Conservation (phyloP, 2,329 filamentous ascomycete genomes). For the Aspergillus awamori region DNA sequence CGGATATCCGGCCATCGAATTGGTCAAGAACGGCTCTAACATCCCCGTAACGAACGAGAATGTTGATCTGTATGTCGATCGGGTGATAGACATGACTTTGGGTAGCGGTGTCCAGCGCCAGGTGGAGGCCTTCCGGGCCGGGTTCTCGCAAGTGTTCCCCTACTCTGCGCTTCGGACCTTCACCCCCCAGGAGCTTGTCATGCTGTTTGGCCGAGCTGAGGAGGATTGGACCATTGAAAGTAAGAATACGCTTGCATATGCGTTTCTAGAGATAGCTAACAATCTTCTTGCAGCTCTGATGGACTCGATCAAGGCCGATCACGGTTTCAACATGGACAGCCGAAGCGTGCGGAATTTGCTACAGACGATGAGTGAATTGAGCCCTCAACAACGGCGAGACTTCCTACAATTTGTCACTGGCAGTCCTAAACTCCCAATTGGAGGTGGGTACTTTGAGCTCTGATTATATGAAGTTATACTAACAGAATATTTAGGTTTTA, state of each 20-base stretch:
- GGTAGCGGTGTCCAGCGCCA: slow-evolving; percentile 86
- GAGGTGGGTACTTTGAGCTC: slow-evolving; percentile 64
- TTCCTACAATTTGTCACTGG: slow-evolving; percentile 98
- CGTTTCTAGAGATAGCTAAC: slow-evolving; percentile 27
- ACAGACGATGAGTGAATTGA: slow-evolving; percentile 90
- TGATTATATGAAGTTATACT: slow-evolving; percentile 28
- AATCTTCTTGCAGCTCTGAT: slow-evolving; percentile 68
- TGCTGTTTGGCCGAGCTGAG: slow-evolving; percentile 87
- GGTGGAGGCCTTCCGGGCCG: slow-evolving; percentile 84
- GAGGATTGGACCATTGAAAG: slow-evolving; percentile 98
- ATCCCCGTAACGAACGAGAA: slow-evolving; percentile 83
- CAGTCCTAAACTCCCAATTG: slow-evolving; percentile 96
- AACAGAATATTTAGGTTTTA: slow-evolving; percentile 71
- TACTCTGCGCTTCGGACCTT: slow-evolving; percentile 91
- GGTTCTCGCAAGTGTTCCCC: slow-evolving; percentile 95
- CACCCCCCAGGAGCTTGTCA: slow-evolving; percentile 91
- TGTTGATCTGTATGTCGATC: slow-evolving; percentile 84
- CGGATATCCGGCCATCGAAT: slow-evolving; percentile 83
- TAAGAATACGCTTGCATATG: slow-evolving; percentile 57
- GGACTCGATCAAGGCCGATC: slow-evolving; percentile 98
- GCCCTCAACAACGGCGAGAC: slow-evolving; percentile 74
- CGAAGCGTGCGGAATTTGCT: slow-evolving; percentile 90
- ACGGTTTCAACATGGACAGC: slow-evolving; percentile 98
- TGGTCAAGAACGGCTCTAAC: slow-evolving; percentile 74
- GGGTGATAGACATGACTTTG: slow-evolving; percentile 87